Conservation (phyloP, 257 asterid species). For the Salvia hispanica region DNA sequence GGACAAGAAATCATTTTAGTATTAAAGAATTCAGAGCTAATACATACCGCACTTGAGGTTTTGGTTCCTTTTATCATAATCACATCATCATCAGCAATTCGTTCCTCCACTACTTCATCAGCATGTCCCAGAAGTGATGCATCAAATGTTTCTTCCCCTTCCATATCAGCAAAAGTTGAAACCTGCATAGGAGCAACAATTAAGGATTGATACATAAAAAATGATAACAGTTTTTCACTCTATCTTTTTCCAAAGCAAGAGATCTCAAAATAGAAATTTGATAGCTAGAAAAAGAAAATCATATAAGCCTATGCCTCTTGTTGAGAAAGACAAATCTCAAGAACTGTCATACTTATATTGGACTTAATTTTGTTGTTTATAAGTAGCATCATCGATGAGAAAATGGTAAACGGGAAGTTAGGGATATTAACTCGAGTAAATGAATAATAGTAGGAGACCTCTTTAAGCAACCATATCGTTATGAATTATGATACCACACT, state of each 20-base stretch:
- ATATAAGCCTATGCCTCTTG: too few species aligned
- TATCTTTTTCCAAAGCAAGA: neutral
- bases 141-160: constrained; percentile 95
- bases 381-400: neutral
- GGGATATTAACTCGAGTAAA: neutral
- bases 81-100: constrained; percentile 88
- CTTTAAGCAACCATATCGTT: neutral
- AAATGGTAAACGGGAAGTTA: neutral
- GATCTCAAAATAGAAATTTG: neutral
- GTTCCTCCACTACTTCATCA: constrained; percentile 93
- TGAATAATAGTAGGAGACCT: neutral
- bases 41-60: constrained; percentile 62
- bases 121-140: constrained; percentile 78
- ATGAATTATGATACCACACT: neutral
- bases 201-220: neutral
- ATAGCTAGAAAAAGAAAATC: neutral
- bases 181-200: constrained; percentile 48
- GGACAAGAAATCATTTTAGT: neutral
- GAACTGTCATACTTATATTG: neutral
- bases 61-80: constrained; percentile 90
- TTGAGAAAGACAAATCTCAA: constrained; percentile 1
- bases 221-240: neutral
- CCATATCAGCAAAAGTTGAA: constrained; percentile 96
- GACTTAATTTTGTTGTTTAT: neutral
- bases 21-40: too few species aligned